These are phyloP conservation scores for Coniochaeta sp. DNA, from an alignment of 2,329 filamentous ascomycete genomes.

Conservation along the genomic window DNA sequence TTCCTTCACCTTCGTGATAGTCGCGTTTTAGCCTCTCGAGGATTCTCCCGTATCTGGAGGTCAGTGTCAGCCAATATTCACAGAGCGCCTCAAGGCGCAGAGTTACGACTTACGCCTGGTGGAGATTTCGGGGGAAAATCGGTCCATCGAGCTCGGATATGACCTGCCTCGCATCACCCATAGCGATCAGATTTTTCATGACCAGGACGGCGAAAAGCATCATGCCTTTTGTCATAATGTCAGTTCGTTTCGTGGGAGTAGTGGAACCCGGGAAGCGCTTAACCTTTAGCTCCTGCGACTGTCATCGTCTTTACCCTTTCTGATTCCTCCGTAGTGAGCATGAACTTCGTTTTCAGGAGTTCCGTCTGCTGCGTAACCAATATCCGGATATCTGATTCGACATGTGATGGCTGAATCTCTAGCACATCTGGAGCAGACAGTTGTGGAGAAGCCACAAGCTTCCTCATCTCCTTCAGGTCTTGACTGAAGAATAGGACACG, in stretches of 20 bases:
- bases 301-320: not conserved
- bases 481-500: constrained; percentile 26
- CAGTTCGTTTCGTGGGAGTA: not conserved
- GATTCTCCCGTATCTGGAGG: constrained; percentile 20
- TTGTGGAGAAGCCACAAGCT: not conserved
- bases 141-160: constrained; percentile 11
- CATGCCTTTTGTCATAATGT: constrained; percentile 14
- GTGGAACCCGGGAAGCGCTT: not conserved
- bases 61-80: not conserved
- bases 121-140: constrained; percentile 9
- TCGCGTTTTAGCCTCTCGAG: not conserved
- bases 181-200: constrained; percentile 17
- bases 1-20: not conserved
- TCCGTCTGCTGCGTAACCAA: constrained; percentile 9
- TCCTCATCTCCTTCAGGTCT: constrained; percentile 14
- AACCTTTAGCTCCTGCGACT: not conserved
- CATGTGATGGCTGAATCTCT: constrained; percentile 11
- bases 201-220: constrained; percentile 24
- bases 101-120: constrained; percentile 8
- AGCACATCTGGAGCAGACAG: constrained; percentile 11
- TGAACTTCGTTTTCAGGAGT: not conserved
- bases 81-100: not conserved
- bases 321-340: not conserved
- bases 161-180: constrained; percentile 8
- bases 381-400: constrained; percentile 18